These are phyloP conservation scores for Apiospora sp. DNA, from an alignment of 2,329 filamentous ascomycete species.

Conservation along the genomic window DNA sequence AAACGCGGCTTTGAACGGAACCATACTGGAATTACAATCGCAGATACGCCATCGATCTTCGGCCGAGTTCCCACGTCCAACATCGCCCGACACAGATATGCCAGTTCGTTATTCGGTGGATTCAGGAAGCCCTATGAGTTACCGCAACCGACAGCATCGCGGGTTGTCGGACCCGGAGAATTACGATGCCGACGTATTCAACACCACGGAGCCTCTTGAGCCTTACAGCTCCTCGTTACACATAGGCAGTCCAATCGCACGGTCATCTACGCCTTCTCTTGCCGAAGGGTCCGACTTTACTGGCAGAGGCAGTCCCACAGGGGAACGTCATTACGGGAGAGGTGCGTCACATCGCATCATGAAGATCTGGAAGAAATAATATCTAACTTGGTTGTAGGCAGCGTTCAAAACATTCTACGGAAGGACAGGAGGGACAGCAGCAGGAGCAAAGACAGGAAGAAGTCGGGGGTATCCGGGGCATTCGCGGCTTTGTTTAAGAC, in stretches of 20 bases:
- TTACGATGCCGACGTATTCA: slow-evolving; percentile 52
- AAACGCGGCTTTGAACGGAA: slow-evolving; percentile 60
- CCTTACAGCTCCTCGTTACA: slow-evolving; percentile 39
- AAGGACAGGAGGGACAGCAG: slow-evolving; percentile 58
- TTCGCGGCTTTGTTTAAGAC: slow-evolving; percentile 42
- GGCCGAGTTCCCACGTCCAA: slow-evolving; percentile 29
- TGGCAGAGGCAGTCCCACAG: slow-evolving; percentile 40
- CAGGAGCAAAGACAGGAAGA: slow-evolving; percentile 49
- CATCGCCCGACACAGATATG: slow-evolving; percentile 42
- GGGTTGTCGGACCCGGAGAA: slow-evolving; percentile 54
- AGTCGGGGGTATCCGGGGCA: slow-evolving; percentile 47
- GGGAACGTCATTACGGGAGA: slow-evolving; percentile 56
- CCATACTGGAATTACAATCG: slow-evolving; percentile 56
- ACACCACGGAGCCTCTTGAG: slow-evolving; percentile 53
- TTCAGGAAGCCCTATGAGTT: slow-evolving; percentile 49
- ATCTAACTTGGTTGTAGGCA: slow-evolving; percentile 45
- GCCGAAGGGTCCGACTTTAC: slow-evolving; percentile 41
- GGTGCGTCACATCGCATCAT: slow-evolving; percentile 45
- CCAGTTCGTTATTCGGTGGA: slow-evolving; percentile 43
- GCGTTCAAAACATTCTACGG: slow-evolving; percentile 55
- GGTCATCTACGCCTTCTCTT: slow-evolving; percentile 49
- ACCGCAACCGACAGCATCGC: slow-evolving; percentile 47
- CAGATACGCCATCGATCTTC: slow-evolving; percentile 38
- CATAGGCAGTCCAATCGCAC: slow-evolving; percentile 37
- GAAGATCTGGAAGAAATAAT: slow-evolving; percentile 24